Conservation (phyloP, 306 rosid genomes). For the Cajanus cajan region DNA sequence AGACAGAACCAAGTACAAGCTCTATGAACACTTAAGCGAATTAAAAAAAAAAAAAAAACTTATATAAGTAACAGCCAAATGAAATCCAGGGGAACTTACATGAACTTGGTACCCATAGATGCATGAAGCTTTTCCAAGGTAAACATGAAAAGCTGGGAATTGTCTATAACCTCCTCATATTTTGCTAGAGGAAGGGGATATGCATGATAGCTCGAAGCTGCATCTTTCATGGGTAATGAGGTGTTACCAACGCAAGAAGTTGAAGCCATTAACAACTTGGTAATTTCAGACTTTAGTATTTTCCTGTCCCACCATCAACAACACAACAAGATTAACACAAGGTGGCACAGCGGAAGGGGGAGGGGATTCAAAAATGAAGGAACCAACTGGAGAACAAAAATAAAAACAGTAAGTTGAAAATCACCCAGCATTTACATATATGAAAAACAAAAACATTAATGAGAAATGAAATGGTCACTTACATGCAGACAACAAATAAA, state of each 20-base stretch:
- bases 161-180: slow-evolving; percentile 55
- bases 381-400: not conserved
- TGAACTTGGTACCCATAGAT: slow-evolving; percentile 78
- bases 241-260: slow-evolving; percentile 52
- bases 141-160: slow-evolving; percentile 55
- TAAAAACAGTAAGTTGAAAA: not conserved
- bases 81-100: slow-evolving; percentile 44
- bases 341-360: slow-evolving; percentile 25
- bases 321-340: slow-evolving; percentile 16
- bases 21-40: not conserved
- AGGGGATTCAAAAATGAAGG: not conserved
- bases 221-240: slow-evolving; percentile 48
- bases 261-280: slow-evolving; percentile 60
- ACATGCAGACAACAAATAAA: slow-evolving; percentile 41
- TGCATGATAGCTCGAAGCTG: slow-evolving; percentile 23
- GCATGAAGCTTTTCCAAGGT: slow-evolving; percentile 78
- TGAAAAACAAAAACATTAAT: not conserved
- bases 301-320: slow-evolving; percentile 38
- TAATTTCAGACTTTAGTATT: slow-evolving; percentile 22
- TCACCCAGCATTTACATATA: slow-evolving; percentile 8
- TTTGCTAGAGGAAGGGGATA: slow-evolving; percentile 68
- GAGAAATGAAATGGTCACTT: slow-evolving; percentile 17
- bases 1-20: not conserved
- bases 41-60: not conserved
- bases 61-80: not conserved